Conservation (phyloP, 305 asterid species). For the Nicotiana rustica region DNA sequence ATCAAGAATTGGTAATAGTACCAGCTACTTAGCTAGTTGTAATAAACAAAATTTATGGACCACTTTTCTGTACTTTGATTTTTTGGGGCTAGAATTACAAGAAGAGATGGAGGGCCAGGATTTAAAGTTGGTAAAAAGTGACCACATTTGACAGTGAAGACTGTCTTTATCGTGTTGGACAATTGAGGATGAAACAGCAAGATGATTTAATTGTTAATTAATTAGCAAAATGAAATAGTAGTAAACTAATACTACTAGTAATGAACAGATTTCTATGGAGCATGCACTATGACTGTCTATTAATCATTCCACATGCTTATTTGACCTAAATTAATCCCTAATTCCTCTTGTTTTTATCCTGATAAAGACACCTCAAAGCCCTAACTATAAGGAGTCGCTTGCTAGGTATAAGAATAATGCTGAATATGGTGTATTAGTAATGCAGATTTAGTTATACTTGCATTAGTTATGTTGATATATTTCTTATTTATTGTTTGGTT, state of each 20-base stretch:
- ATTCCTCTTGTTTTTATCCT: background rate
- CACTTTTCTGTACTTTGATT: background rate
- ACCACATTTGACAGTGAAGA: conserved; percentile 27
- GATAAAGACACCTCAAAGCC: too few relatives aligned
- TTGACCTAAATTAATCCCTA: background rate
- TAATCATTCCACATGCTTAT: background rate
- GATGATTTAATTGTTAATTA: background rate
- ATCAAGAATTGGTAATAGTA: background rate
- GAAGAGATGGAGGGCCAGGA: conserved; percentile 17
- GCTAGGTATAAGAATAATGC: too few relatives aligned
- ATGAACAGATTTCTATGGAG: conserved; percentile 7
- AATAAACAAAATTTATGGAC: conserved; percentile 28
- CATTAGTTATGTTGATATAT: too few relatives aligned
- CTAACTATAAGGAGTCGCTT: too few relatives aligned
- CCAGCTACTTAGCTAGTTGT: background rate
- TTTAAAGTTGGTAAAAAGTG: conserved; percentile 20
- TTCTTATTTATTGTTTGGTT: too few relatives aligned
- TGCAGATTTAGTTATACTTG: too few relatives aligned
- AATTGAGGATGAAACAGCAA: background rate
- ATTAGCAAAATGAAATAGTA: background rate
- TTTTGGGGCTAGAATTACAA: conserved; percentile 16
- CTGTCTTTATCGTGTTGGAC: conserved; percentile 36
- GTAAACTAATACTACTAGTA: background rate
- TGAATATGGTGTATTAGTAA: too few relatives aligned
- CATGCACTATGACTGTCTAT: conserved; percentile 26